Evolutionary conservation across 179 eudicot genomes (phyloP), one percentile per base, ranked within the genome.

Genomic region (Heliamphora pulchella): DNA sequence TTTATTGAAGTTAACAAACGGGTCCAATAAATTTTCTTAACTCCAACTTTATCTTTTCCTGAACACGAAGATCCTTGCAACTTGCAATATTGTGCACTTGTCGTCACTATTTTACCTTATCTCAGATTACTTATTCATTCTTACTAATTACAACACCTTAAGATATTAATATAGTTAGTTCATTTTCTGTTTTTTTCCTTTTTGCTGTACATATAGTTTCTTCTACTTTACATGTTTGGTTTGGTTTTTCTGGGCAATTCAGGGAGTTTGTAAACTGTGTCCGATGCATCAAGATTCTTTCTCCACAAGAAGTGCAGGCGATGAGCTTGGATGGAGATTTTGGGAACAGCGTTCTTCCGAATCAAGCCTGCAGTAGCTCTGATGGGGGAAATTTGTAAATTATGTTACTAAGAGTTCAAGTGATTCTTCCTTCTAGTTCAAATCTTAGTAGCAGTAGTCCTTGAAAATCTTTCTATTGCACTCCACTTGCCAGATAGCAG

Each of bases 241-340:
- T 31, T 39, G 39, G 2, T 8, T 15, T 22, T 79, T 71, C 70
- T 15, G 71, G 5, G 67, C 31, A 44, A 69, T 80, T 20, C 89
- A 96, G 99, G 87, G 99, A 94, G 83, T 96, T 96, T 62, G 92
- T 96, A 76, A 87, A 81, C 80, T 96, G 98, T 55, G 99, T 96
- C 2, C 91, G 94, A 2, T 90, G 92, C 89, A 92, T 96, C 84
- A 96, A 92, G 84, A 96, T 96, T 64, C 93, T 96, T n/a, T 96
- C 99, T 8, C 97, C 99, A 11, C 99, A 94, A 86, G 99, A 96
- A 85, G 99, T 96, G 75, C 97, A 94, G 71, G 92, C 91, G 77
- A 92, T 96, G 99, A 96, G 99, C 87, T 86, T 92, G 74, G 99
- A 96, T 67, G 99, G 94, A 73, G 98, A 96, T 86, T 87, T 94